Evolutionary conservation across 2,329 filamentous ascomycete genomes (phyloP).

Genomic region (Ploettnerulaceae sp.): DNA sequence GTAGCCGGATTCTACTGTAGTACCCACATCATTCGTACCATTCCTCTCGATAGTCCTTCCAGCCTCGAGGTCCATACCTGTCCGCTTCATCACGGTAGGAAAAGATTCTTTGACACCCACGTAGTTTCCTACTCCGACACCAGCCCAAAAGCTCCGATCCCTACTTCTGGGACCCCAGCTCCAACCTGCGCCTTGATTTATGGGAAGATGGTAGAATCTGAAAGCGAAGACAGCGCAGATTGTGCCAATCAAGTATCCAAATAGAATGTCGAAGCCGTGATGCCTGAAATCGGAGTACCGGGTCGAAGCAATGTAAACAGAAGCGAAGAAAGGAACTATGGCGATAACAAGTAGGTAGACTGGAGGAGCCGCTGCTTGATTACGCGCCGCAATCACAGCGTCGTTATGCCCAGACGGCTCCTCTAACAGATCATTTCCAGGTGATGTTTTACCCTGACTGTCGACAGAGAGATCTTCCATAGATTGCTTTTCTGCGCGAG

Average conservation of each 20-base stretch:
- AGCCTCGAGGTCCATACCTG: conserved; percentile 12
- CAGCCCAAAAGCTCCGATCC: conserved; percentile 73
- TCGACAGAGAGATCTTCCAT: conserved; percentile 33
- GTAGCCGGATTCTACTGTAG: not conserved
- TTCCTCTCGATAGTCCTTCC: conserved; percentile 5
- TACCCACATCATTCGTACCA: conserved; percentile 22
- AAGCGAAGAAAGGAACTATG: conserved; percentile 65
- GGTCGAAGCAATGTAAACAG: conserved; percentile 78
- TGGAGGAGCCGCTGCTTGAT: conserved; percentile 76
- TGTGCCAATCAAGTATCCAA: conserved; percentile 75
- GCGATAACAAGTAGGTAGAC: conserved; percentile 69
- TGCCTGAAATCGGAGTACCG: conserved; percentile 87
- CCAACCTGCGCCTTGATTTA: conserved; percentile 77
- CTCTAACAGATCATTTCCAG: conserved; percentile 1
- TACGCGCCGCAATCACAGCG: conserved; percentile 50
- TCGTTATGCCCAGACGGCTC: conserved; percentile 28
- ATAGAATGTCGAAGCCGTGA: conserved; percentile 87
- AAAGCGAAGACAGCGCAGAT: conserved; percentile 70
- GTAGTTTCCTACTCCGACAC: conserved; percentile 42
- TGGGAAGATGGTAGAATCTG: conserved; percentile 79
- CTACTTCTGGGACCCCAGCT: conserved; percentile 76
- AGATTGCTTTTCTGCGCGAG: conserved; percentile 45
- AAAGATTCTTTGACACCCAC: conserved; percentile 26
- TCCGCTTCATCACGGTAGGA: not conserved
- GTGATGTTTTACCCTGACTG: not conserved